Percentiles rank a stretch among this genome's conserved stretches.
Conservation (phyloP, 495 filamentous ascomycete species). For the Xylaria cubensis region DNA sequence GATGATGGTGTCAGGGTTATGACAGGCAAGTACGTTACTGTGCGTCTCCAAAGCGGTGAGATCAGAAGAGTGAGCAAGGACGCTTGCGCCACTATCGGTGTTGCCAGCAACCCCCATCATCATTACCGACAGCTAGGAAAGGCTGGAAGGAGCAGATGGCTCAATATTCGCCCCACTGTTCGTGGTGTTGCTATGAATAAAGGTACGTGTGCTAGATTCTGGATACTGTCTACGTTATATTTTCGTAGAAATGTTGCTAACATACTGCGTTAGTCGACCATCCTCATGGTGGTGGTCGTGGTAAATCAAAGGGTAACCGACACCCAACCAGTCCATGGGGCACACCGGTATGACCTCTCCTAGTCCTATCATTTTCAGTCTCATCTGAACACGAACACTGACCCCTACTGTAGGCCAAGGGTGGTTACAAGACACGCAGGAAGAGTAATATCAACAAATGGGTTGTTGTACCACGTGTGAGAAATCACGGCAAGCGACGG, state of each 20-base stretch:
- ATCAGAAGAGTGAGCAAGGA: conserved; percentile 85
- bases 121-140: conserved; percentile 92
- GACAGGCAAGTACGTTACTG: conserved; percentile 72
- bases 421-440: conserved; percentile 92
- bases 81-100: conserved; percentile 90
- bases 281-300: conserved; percentile 97
- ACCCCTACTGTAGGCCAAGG: conserved; percentile 74
- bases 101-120: conserved; percentile 90
- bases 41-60: conserved; percentile 91
- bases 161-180: conserved; percentile 92
- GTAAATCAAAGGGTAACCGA: conserved; percentile 98
- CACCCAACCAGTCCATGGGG: conserved; percentile 96
- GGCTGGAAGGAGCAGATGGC: conserved; percentile 88
- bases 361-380: conserved; percentile 1
- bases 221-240: neutral
- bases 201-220: conserved; percentile 52
- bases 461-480: conserved; percentile 74
- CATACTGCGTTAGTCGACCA: conserved; percentile 69
- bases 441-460: conserved; percentile 77
- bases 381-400: conserved; percentile 35
- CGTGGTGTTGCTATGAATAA: conserved; percentile 98
- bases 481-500: conserved; percentile 78
- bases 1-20: conserved; percentile 59
- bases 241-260: conserved; percentile 35
- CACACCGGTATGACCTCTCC: conserved; percentile 72